Percentiles rank a stretch among this genome's conserved stretches.
Conservation (phyloP, 805 yeast genomes). For the Metschnikowia santaceciliae region DNA sequence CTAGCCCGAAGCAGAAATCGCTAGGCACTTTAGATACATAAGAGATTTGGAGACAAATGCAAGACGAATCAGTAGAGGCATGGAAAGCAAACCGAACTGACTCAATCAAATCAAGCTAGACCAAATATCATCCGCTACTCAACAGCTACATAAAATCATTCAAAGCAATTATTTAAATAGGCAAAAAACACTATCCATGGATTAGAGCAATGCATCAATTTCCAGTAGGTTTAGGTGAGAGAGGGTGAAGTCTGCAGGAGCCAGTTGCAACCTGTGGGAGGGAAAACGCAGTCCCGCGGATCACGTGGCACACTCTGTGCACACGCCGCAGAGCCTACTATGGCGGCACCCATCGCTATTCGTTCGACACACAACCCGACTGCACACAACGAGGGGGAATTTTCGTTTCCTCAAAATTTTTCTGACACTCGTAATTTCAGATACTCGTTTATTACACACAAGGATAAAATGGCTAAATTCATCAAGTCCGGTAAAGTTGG, state of each 20-base stretch:
- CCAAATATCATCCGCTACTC: not conserved
- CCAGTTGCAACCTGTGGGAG: not conserved
- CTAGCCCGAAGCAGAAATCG: slow-evolving; percentile 52
- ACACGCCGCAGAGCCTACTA: not conserved
- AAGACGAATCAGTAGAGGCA: not conserved
- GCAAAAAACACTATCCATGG: not conserved
- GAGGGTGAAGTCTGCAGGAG: not conserved
- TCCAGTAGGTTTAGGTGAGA: not conserved
- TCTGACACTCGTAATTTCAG: slow-evolving; percentile 10
- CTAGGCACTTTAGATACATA: not conserved
- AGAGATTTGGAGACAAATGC: not conserved
- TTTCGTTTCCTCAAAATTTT: slow-evolving; percentile 23
- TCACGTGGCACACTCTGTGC: slow-evolving; percentile 5
- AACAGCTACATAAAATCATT: not conserved
- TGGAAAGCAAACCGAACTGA: too few species aligned
- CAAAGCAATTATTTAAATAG: not conserved
- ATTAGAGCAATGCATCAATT: not conserved
- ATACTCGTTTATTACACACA: slow-evolving; percentile 20
- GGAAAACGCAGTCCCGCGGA: slow-evolving; percentile 6
- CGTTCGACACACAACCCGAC: slow-evolving; percentile 13
- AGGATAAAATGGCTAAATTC: slow-evolving; percentile 88
- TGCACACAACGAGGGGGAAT: slow-evolving; percentile 18
- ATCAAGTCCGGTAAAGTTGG: slow-evolving; percentile 99
- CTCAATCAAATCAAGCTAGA: too few species aligned
- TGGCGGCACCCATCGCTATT: slow-evolving; percentile 4